Evolutionary conservation across 208 protist species (phyloP), one percentile per base, ranked within the genome.

Genomic region (Leishmania amazonensis): DNA sequence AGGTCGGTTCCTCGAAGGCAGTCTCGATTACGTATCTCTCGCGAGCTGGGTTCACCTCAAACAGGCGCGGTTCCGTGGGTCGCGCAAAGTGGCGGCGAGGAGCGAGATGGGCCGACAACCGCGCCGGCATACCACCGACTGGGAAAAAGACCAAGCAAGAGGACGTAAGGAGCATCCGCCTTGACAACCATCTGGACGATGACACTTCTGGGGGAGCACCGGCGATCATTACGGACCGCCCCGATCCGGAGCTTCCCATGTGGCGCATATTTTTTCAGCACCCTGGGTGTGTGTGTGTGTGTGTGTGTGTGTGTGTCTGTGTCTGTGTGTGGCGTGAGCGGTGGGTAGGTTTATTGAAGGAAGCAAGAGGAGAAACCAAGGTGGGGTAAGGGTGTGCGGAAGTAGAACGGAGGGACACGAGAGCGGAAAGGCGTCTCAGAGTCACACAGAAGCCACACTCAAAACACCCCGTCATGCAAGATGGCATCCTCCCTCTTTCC

Each of bases 1-100:
- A 93, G 21, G 92, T 95, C 9, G 95, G 93, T 76, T 95, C 92
- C 87, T 97, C 95, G 81, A 96, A 97, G 38, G 95, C 95, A 40
- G 89, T 81, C 72, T 95, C 93, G 85, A 97, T 95, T 42, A 75
- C 78, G 83, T 97, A 97, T 42, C 85, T 60, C 47, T 86, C 78
- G 42, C 73, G 83, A 38, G 88, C 73, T 21, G 91, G 91, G 84
- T 92, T 85, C 45, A 94, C 54, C 79, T 92, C 84, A 15, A 89
- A 86, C 82, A 60, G 35, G 11, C 38, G 83, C 35, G 70, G 76
- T 19, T 49, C n/a, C 19, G 89, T 87, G 53, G 49, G 57, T 21
- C 81, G 82, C 79, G 90, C 65, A 60, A 84, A 84, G 40, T 68
- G 71, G 1, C 84, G 83, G 31, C 70, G 64, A 35, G 64, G 76